Evolutionary conservation across 176 grass and related monocot species (phyloP), one percentile per base, ranked within the genome.

Genomic region (Elymus sibiricus): DNA sequence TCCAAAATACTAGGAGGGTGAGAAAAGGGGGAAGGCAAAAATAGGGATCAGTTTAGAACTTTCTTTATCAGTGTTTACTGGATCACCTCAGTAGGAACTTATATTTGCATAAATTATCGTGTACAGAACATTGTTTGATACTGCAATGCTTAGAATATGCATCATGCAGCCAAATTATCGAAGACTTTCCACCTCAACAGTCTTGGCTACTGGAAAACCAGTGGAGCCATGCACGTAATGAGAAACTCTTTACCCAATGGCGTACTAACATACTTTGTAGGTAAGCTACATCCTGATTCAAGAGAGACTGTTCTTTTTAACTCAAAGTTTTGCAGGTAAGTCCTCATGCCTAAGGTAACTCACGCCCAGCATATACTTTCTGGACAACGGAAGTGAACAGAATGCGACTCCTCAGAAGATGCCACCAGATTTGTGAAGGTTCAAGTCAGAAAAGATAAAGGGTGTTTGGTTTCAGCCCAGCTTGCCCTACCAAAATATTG

Each of bases 361-460:
- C 77, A 38, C 37, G 37, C 31, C 49, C 61, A 83, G 47, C 63
- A 55, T 44, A 69, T 77, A 44, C 35, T 65, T 42, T 44, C 13
- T 11, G 37, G 46, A 47, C 0, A 31, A 13, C 9, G 12, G 25
- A 89, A 15, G 82, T 44, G 19, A 59, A 74, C 25, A 32, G 43
- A 59, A 84, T 84, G 66, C 15, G 56, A 19, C 51, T 84, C 9
- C 78, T 74, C 31, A 13, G 40, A 76, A 67, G 28, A 84, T 67
- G 58, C 6, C 67, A 85, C 35, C 32, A 79, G 25, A 19, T 66
- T 89, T 84, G 56, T 66, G 56, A 67, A 74, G 62, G 47, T 11
- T 11, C 9, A 60, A 59, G 4, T 84, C 19, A 64, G 55, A 73
- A n/a, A 64, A 89, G 32, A 65, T 67, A 10, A 19, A 29, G 16